Base-by-base conservation (phyloP, 2,329 filamentous ascomycete genomes). In the Bipolaris cookei region DNA sequence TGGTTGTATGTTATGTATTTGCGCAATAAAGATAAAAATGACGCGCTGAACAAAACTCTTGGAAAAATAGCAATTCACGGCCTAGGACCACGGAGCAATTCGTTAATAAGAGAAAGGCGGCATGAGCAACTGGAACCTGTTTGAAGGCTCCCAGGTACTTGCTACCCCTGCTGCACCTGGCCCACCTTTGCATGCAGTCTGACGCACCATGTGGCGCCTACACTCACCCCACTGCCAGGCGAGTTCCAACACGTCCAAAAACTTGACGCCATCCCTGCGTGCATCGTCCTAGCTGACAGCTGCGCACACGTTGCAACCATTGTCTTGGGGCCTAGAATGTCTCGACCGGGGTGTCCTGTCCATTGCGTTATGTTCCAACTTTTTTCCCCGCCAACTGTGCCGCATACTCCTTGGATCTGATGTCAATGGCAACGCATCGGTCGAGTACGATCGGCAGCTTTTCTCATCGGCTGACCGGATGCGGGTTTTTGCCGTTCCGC, bases 141-240 rank as follows among this genome's bases (percentile, higher is more conserved):
- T 76, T 77, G 72, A 57, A 67, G 28, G 62, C 56, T 62, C 51
- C 52, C 52, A 65, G 65, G 68, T 68, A 67, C 65, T 65, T 66
- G 59, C 51, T 55, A 69, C 59, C 67, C 72, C 69, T 70, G 68
- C 64, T 61, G 63, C 60, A 63, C 67, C 70, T 68, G 66, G 74
- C 70, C 72, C 73, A 75, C 69, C 65, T 55, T 45, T 45, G 61
- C 54, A 71, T 75, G 74, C 73, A 72, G 54, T 53, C 68, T 76
- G 74, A 76, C 72, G 74, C 71, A 76, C 75, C 61, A 39, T 60
- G 68, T 73, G 68, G 66, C 66, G 70, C 69, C 63, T 47, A 61
- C 57, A 57, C 51, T 55, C 47, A 50, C 65, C 65, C 69, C 69
- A 59, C 68, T 62, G 67, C 61, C 41, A 58, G 46, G 56, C 54